phyloP scores from a whole-genome alignment of 306 rosid genomes.

The Pyrus pyrifolia region DNA sequence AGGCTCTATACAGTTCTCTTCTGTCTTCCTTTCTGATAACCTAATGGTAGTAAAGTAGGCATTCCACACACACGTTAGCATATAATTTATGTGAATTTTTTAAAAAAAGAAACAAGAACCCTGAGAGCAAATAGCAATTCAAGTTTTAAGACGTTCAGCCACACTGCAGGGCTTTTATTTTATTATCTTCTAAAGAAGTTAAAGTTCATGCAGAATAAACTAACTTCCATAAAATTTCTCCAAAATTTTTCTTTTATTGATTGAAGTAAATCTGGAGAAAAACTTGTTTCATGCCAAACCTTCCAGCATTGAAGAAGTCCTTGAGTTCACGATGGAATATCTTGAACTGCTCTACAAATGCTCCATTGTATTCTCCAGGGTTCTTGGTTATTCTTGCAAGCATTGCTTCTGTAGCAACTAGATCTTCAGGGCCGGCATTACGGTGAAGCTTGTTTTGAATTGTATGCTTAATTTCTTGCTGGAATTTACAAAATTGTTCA shows the following conservation, averaged over 20 bases:
- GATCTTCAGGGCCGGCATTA: conserved; percentile 96
- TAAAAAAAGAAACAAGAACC: background rate
- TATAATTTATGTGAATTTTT: background rate
- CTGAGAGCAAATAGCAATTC: background rate
- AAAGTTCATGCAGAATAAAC: background rate
- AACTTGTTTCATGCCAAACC: conserved; percentile 44
- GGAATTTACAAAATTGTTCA: conserved; percentile 23
- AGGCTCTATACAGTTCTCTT: background rate
- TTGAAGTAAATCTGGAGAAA: background rate
- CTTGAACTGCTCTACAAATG: conserved; percentile 84
- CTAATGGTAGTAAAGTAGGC: background rate
- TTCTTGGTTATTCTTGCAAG: conserved; percentile 76
- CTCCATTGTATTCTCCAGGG: conserved; percentile 74
- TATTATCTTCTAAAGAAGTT: background rate
- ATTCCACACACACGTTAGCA: background rate
- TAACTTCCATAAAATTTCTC: background rate
- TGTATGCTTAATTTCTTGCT: conserved; percentile 92
- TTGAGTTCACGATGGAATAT: conserved; percentile 87
- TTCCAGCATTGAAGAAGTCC: conserved; percentile 99
- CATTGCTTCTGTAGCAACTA: conserved; percentile 95
- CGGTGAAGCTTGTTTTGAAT: conserved; percentile 99
- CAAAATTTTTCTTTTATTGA: background rate
- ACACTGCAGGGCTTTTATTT: background rate
- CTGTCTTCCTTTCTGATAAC: background rate
- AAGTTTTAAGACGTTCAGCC: background rate